Base-by-base conservation (phyloP, 2,329 filamentous ascomycete species). In the Pseudogymnoascus sp. region DNA sequence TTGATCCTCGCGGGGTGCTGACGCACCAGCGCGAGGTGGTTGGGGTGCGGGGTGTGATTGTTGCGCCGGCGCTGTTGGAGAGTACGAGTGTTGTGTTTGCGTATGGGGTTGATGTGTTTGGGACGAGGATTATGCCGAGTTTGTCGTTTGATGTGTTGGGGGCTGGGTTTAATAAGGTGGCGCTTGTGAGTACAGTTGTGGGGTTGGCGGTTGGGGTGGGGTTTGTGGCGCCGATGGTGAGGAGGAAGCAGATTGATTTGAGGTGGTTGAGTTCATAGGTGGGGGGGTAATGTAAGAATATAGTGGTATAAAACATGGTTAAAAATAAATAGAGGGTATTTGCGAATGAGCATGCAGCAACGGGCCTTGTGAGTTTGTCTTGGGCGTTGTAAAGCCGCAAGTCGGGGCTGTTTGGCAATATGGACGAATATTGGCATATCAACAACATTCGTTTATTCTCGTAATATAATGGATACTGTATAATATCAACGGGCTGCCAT, bases 1-100 rank as follows among this genome's bases (percentile, higher is more conserved):
- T 97, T 65, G 91, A 97, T 69, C 88, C 92, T 0, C 88, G 89
- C 68, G 87, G 87, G 77, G 83, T 90, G 63, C 77, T 97, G 56
- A 91, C 89, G 31, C 95, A 99, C 75, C 82, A 88, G 68, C 86
- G 92, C 18, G 90, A 96, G 66, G 84, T 97, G 1, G 65, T 93
- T 1, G 92, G 91, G 5, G 83, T 96, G 43, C 80, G 83, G 65
- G 79, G 84, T 53, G 85, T 97, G 18, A 82, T 93, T 31, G 86
- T 91, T 0, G 84, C 84, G 16, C 90, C 93, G 0, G 90, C 91
- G 1, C 75, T 91, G 3, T 83, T 99, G 31, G 95, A 99, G 78
- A 97, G 93, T 76, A 97, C 95, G 1, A 93, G 89, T 70, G 75
- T 97, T 63, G 83, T 99, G 11, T 88, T 97, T 71, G 92, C 91